Conservation (phyloP, 1,284 basidiomycete species). For the Cryptococcus hybrid region DNA sequence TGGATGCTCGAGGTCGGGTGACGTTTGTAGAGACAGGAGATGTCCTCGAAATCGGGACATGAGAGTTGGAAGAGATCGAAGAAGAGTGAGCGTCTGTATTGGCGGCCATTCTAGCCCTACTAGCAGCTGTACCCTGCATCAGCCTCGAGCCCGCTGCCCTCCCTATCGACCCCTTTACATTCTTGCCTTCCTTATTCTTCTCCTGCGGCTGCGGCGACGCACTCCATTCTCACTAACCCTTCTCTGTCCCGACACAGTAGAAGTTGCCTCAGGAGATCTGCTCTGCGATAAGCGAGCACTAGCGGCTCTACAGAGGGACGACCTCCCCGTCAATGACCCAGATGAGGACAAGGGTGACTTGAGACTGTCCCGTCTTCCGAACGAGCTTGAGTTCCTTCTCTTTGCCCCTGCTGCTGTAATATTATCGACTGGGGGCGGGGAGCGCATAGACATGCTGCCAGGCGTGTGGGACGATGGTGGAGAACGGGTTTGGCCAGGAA, state of each 20-base stretch:
- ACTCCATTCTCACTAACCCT: no score
- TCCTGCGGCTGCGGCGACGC: not conserved
- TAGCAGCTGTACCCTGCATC: conserved; percentile 35
- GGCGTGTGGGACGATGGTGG: not conserved
- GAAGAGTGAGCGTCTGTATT: conserved; percentile 2
- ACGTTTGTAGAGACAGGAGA: not conserved
- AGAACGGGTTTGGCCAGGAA: conserved; percentile 21
- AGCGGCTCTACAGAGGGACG: no score
- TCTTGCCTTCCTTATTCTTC: not conserved
- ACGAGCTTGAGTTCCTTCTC: not conserved
- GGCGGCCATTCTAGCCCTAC: conserved; percentile 25
- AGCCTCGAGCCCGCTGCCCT: conserved; percentile 19
- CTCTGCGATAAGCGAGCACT: no score
- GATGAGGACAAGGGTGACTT: not conserved
- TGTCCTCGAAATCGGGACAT: not conserved
- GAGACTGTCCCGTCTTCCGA: not conserved
- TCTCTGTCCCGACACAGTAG: no score
- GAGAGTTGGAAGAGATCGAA: not conserved
- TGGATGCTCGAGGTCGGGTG: not conserved
- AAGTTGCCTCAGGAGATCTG: no score
- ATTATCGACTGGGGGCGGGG: not conserved
- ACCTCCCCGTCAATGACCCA: not conserved
- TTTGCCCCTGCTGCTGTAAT: not conserved
- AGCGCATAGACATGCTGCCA: not conserved
- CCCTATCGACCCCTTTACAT: not conserved